Conservation (phyloP, 2,329 filamentous ascomycete genomes). For the Neobulgaria alba region DNA sequence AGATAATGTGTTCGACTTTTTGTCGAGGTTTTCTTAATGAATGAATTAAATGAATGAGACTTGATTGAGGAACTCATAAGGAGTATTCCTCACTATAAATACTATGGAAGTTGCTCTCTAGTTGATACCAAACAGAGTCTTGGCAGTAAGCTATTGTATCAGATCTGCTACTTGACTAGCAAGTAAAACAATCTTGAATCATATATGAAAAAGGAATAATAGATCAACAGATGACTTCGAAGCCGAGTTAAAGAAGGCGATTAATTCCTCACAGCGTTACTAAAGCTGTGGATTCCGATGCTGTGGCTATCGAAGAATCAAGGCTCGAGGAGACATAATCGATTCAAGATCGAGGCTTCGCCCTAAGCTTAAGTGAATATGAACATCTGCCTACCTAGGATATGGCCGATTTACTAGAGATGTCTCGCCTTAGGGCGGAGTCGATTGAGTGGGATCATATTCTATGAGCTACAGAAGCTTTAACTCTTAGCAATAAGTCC, state of each 20-base stretch:
- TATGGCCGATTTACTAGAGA: slow-evolving; percentile 4
- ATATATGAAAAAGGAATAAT: too few species aligned
- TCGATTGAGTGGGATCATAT: slow-evolving; percentile 14
- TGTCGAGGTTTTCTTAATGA: too few species aligned
- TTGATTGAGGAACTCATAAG: too few species aligned
- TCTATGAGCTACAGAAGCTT: slow-evolving; percentile 14
- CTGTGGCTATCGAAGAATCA: slow-evolving; percentile 13
- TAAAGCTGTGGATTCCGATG: slow-evolving; percentile 16
- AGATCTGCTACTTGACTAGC: too few species aligned
- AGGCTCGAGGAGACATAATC: slow-evolving; percentile 12
- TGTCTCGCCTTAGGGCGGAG: slow-evolving; percentile 9
- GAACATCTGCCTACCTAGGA: slow-evolving; percentile 8
- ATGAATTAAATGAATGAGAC: too few species aligned
- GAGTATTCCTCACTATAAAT: too few species aligned
- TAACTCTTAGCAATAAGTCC: slow-evolving; percentile 11
- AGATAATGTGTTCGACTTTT: too few species aligned
- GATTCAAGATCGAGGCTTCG: slow-evolving; percentile 11
- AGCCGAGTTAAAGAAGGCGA: slow-evolving; percentile 16
- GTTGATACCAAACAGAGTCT: too few species aligned
- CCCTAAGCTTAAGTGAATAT: slow-evolving; percentile 14
- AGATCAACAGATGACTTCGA: slow-evolving; percentile 21
- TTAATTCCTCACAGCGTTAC: slow-evolving; percentile 18
- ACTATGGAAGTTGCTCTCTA: too few species aligned
- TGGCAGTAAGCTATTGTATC: too few species aligned
- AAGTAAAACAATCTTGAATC: too few species aligned